These are phyloP conservation scores for Laetiporus sulphureus DNA, from an alignment of 1,284 basidiomycete species.

Conservation along the genomic window DNA sequence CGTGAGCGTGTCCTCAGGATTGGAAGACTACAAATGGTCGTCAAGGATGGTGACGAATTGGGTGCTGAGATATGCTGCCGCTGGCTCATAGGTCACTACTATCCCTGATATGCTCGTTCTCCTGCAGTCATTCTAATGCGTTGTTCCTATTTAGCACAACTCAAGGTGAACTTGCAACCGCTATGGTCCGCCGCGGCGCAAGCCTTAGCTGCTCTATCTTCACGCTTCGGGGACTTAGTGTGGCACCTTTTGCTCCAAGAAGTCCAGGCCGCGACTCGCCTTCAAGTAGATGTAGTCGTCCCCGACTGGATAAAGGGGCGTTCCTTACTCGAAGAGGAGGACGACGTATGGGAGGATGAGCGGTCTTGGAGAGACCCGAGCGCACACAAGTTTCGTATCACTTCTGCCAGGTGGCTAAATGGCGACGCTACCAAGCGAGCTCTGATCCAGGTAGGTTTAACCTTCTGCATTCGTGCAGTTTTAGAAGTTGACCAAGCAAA, in stretches of 20 bases:
- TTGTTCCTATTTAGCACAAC: conserved; percentile 49
- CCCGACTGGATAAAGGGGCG: conserved; percentile 21
- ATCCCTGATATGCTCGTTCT: too few relatives aligned
- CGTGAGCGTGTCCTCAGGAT: conserved; percentile 79
- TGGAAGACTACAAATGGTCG: conserved; percentile 46
- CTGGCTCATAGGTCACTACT: conserved; percentile 69
- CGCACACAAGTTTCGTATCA: conserved; percentile 51
- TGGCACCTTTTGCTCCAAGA: conserved; percentile 72
- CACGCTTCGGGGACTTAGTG: conserved; percentile 57
- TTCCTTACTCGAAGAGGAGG: conserved; percentile 23
- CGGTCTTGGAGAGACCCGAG: conserved; percentile 68
- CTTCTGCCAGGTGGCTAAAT: conserved; percentile 40
- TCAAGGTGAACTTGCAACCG: conserved; percentile 89
- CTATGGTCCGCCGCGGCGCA: conserved; percentile 80
- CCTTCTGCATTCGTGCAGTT: too few relatives aligned
- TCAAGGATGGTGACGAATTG: conserved; percentile 45
- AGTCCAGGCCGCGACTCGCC: conserved; percentile 31
- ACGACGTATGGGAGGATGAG: conserved; percentile 58
- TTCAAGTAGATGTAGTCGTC: conserved; percentile 9
- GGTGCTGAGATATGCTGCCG: conserved; percentile 48
- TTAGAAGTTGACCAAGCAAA: too few relatives aligned
- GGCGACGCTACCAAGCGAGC: conserved; percentile 18
- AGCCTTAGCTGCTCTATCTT: conserved; percentile 55
- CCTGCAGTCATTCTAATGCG: background rate
- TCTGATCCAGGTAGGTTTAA: conserved; percentile 30